phyloP scores from a whole-genome alignment of 2,329 filamentous ascomycete species.

The Sarocladiaceae sp. region DNA sequence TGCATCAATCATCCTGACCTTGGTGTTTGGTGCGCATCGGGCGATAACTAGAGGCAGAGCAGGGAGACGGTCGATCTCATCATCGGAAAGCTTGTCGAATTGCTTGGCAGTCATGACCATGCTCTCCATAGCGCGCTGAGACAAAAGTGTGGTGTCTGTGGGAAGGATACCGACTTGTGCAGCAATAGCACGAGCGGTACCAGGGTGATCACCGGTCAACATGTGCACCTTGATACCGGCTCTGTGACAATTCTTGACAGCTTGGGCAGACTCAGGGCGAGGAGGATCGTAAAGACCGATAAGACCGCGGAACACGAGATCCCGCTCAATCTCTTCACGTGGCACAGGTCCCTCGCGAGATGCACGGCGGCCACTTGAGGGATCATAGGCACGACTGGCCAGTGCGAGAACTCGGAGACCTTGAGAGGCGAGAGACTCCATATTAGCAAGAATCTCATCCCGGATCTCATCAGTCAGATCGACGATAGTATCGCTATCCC shows the following conservation, averaged over 20 bases:
- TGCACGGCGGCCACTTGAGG: background rate
- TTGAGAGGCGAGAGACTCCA: slow-evolving; percentile 62
- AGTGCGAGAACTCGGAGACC: slow-evolving; percentile 67
- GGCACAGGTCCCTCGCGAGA: slow-evolving; percentile 4
- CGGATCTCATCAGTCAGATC: slow-evolving; percentile 50
- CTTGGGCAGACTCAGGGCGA: slow-evolving; percentile 59
- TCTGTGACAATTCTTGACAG: slow-evolving; percentile 53
- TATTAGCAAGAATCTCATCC: slow-evolving; percentile 56
- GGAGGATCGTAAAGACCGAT: slow-evolving; percentile 72
- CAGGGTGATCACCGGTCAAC: slow-evolving; percentile 66
- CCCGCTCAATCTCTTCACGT: slow-evolving; percentile 52
- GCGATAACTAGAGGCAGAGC: slow-evolving; percentile 62
- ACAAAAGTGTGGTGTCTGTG: slow-evolving; percentile 31
- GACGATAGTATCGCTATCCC: slow-evolving; percentile 34
- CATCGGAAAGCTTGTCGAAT: slow-evolving; percentile 62
- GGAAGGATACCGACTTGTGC: slow-evolving; percentile 60
- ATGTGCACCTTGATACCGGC: slow-evolving; percentile 64
- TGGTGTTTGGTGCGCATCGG: slow-evolving; percentile 62
- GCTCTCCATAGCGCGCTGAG: slow-evolving; percentile 46
- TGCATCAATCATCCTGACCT: slow-evolving; percentile 68
- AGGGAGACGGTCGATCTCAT: slow-evolving; percentile 57
- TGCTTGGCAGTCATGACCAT: slow-evolving; percentile 66
- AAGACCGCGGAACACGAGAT: slow-evolving; percentile 63
- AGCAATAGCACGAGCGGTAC: slow-evolving; percentile 62
- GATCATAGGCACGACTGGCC: slow-evolving; percentile 33